Conservation (phyloP, 2,329 filamentous ascomycete species). For the Periconia sp. region DNA sequence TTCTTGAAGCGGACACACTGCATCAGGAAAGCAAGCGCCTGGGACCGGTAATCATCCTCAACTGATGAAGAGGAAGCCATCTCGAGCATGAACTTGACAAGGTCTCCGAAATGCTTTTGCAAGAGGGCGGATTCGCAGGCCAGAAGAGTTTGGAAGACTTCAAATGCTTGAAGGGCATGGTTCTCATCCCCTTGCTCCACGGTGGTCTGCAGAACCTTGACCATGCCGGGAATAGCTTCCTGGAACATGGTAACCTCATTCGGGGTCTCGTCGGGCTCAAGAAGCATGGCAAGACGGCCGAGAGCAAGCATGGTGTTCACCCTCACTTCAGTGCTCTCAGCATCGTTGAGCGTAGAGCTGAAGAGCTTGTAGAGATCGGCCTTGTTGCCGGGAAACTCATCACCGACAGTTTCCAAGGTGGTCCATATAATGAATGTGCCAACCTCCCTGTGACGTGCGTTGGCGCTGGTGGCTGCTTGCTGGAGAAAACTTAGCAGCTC, state of each 20-base stretch:
- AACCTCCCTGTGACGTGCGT: slow-evolving; percentile 81
- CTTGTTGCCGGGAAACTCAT: slow-evolving; percentile 80
- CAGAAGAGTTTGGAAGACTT: slow-evolving; percentile 94
- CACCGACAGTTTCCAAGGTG: slow-evolving; percentile 82
- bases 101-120: slow-evolving; percentile 81
- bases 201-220: slow-evolving; percentile 81
- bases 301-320: slow-evolving; percentile 93
- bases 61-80: slow-evolving; percentile 74
- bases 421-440: slow-evolving; percentile 92
- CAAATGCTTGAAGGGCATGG: slow-evolving; percentile 85
- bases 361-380: slow-evolving; percentile 81
- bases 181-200: slow-evolving; percentile 83
- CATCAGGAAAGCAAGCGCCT: slow-evolving; percentile 91
- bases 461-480: slow-evolving; percentile 73
- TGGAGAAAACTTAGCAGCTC: slow-evolving; percentile 79
- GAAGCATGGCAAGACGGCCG: slow-evolving; percentile 81
- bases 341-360: slow-evolving; percentile 82
- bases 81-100: slow-evolving; percentile 92
- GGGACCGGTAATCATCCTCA: slow-evolving; percentile 82
- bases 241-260: slow-evolving; percentile 75
- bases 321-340: slow-evolving; percentile 86
- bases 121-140: slow-evolving; percentile 85
- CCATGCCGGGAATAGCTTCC: slow-evolving; percentile 81
- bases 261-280: slow-evolving; percentile 84
- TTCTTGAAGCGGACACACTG: slow-evolving; percentile 90